Conservation (phyloP, 768 basidiomycete genomes). For the Mycena galericulata region DNA sequence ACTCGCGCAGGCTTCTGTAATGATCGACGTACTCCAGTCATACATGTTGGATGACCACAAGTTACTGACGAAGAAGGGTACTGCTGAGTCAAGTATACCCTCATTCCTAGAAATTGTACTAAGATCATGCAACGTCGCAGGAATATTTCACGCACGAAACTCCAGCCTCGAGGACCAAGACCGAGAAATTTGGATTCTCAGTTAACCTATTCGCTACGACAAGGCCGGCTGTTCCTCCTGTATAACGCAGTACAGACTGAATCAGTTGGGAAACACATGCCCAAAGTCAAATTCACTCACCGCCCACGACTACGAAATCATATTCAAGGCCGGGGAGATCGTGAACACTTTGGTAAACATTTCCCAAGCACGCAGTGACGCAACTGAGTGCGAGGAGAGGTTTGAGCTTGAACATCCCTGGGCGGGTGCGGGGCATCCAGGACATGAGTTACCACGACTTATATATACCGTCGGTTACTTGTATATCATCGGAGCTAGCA, state of each 20-base stretch:
- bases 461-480: no score
- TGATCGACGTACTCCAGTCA: constrained; percentile 1
- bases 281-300: neutral
- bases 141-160: constrained; percentile 12
- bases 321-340: constrained; percentile 7
- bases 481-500: no score
- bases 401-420: no score
- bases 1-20: neutral
- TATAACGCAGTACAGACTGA: neutral
- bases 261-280: neutral
- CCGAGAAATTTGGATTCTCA: constrained; percentile 26
- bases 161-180: constrained; percentile 37
- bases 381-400: neutral
- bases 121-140: neutral
- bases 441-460: no score
- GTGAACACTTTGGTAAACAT: constrained; percentile 10
- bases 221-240: constrained; percentile 28
- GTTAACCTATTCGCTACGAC: constrained; percentile 35
- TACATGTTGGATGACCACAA: neutral
- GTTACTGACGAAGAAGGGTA: constrained; percentile 11
- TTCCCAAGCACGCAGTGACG: neutral
- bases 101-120: neutral
- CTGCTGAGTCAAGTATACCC: constrained; percentile 16
- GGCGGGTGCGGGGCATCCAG: no score
- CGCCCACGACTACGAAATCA: constrained; percentile 27